A percentile compares a stretch with the other conserved stretches of the same genome.
phyloP scores from a whole-genome alignment of 257 asterid species.

The Fraxinus pennsylvanica region DNA sequence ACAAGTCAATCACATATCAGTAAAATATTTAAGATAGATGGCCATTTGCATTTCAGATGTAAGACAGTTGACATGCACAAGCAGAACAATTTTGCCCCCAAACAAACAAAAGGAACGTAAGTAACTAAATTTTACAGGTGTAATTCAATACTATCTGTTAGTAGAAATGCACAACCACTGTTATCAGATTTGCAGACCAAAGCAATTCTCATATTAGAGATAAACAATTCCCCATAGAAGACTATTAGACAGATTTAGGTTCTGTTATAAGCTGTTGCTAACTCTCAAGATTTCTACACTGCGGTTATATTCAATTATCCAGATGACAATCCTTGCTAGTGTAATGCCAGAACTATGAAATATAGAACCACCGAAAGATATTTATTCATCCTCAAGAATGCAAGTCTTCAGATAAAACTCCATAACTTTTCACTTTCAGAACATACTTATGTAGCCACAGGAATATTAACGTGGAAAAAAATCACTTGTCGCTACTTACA shows the following conservation, averaged over 20 bases:
- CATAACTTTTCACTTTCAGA: background rate
- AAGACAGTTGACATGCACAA: background rate
- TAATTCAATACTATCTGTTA: background rate
- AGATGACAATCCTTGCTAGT: background rate
- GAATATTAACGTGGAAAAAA: background rate
- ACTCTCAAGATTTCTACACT: background rate
- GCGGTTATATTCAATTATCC: background rate
- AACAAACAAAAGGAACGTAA: background rate
- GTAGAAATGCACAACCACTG: background rate
- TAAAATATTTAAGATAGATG: background rate
- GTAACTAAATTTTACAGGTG: background rate
- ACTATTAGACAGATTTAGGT: background rate
- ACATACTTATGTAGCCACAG: background rate
- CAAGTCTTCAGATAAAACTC: conserved; percentile 1
- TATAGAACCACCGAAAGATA: conserved; percentile 18
- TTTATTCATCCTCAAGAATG: conserved; percentile 11
- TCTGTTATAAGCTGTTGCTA: background rate
- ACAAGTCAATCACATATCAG: background rate
- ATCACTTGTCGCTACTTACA: background rate
- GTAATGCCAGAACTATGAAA: background rate
- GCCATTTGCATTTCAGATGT: background rate
- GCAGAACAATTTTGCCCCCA: background rate
- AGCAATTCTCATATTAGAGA: background rate
- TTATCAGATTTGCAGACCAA: background rate
- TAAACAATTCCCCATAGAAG: background rate